Evolutionary conservation across 768 basidiomycete genomes (phyloP).

Genomic region (Leucocoprinus sp.): DNA sequence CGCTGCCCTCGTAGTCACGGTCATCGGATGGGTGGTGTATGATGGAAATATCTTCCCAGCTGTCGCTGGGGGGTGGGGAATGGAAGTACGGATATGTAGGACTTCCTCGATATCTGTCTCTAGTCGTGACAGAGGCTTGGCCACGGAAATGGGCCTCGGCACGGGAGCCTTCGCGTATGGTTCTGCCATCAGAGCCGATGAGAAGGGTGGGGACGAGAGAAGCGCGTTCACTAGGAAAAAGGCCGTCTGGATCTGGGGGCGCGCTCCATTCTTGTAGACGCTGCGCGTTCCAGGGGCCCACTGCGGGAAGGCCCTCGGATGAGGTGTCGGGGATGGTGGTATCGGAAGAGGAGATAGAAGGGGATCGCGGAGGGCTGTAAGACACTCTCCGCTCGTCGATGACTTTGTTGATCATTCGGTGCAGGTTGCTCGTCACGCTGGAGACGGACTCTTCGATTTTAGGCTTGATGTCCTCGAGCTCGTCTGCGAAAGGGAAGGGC

Average conservation of each 20-base stretch:
- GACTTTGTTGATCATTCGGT: slow-evolving; percentile 7
- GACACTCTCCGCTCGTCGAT: not conserved
- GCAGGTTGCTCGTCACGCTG: not conserved
- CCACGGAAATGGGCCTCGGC: slow-evolving; percentile 5
- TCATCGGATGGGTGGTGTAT: not conserved
- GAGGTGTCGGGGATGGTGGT: not conserved
- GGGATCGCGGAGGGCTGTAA: not conserved
- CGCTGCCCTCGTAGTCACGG: not conserved
- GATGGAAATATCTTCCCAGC: not conserved
- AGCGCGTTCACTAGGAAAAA: not conserved
- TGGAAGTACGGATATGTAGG: not conserved
- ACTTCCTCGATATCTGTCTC: not conserved
- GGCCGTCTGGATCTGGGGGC: not conserved
- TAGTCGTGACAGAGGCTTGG: not conserved
- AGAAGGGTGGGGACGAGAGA: slow-evolving; percentile 8
- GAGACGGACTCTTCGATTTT: not conserved
- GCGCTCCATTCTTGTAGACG: not conserved
- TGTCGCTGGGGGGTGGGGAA: not conserved
- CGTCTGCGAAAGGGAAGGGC: not conserved
- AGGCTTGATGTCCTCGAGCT: not conserved
- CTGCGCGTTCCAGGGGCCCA: slow-evolving; percentile 3
- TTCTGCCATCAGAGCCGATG: slow-evolving; percentile 5
- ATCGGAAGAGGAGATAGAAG: not conserved
- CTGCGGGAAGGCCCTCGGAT: slow-evolving; percentile 1
- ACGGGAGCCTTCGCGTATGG: slow-evolving; percentile 10